Percentiles rank a stretch among this genome's conserved stretches.
Conservation (phyloP, 2,329 filamentous ascomycete species). For the Atkinsonella texensis region DNA sequence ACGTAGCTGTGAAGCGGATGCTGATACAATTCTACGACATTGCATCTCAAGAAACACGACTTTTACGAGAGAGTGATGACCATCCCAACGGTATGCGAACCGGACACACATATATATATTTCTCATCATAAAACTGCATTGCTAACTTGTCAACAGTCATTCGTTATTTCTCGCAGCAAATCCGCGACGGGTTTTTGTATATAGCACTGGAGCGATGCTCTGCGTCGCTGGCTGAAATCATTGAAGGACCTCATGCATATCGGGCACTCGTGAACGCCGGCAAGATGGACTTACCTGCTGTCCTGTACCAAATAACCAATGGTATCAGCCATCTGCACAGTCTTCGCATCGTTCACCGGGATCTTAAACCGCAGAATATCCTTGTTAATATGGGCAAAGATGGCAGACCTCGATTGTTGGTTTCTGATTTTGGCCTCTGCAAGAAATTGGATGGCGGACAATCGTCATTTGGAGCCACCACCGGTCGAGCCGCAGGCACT, state of each 20-base stretch:
- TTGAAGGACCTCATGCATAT: constrained; percentile 61
- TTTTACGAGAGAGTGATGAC: constrained; percentile 86
- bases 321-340: constrained; percentile 83
- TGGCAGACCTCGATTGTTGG: constrained; percentile 69
- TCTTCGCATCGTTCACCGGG: constrained; percentile 88
- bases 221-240: constrained; percentile 82
- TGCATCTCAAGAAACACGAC: constrained; percentile 82
- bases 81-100: constrained; percentile 64
- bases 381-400: constrained; percentile 65
- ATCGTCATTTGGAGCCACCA: constrained; percentile 89
- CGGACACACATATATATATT: background rate
- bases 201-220: constrained; percentile 92
- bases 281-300: constrained; percentile 62
- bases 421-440: constrained; percentile 94
- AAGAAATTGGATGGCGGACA: constrained; percentile 94
- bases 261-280: constrained; percentile 59
- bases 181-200: constrained; percentile 82
- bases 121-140: background rate
- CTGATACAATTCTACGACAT: constrained; percentile 92
- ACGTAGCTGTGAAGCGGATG: constrained; percentile 95
- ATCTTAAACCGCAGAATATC: constrained; percentile 96
- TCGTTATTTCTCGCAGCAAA: constrained; percentile 87
- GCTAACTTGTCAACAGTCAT: constrained; percentile 49
- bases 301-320: constrained; percentile 79
- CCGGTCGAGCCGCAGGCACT: constrained; percentile 83